Percentiles rank a stretch among this genome's conserved stretches.
These are phyloP conservation scores for Gigaspora rosea DNA, from an alignment of 192 early-diverging fungal species.

Conservation along the genomic window DNA sequence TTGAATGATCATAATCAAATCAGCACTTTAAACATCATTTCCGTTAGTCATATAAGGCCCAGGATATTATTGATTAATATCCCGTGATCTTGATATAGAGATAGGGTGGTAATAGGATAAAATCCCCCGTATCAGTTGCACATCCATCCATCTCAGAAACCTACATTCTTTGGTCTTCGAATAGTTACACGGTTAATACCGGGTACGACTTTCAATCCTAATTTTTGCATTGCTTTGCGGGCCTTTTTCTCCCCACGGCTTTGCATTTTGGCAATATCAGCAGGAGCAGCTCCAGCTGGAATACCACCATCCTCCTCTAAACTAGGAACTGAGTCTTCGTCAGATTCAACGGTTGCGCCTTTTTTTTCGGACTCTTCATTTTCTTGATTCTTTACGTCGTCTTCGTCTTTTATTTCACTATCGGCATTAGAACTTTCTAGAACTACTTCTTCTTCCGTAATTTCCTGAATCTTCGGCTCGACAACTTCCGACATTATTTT, in stretches of 20 bases:
- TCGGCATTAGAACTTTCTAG: background rate
- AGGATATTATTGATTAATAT: too few relatives aligned
- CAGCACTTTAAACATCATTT: background rate
- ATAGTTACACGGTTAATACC: constrained; percentile 91
- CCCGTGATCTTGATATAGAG: background rate
- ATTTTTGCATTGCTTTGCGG: constrained; percentile 91
- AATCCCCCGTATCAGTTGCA: background rate
- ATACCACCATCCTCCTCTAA: constrained; percentile 37
- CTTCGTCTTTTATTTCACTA: background rate
- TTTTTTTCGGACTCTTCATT: constrained; percentile 13
- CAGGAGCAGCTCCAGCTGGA: constrained; percentile 20
- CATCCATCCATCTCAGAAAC: constrained; percentile 24
- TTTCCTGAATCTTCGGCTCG: constrained; percentile 7
- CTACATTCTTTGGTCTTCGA: constrained; percentile 74
- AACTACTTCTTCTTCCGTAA: background rate
- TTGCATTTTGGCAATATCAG: constrained; percentile 49
- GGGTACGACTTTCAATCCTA: constrained; percentile 83
- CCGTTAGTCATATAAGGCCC: background rate
- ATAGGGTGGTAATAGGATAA: background rate
- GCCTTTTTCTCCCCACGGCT: constrained; percentile 94
- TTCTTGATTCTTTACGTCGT: background rate
- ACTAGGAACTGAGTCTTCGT: constrained; percentile 43
- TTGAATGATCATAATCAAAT: background rate
- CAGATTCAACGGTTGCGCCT: constrained; percentile 28
- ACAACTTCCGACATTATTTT: background rate